Evolutionary conservation across 768 basidiomycete species (phyloP), one percentile per base, ranked within the genome.

Genomic region (Russula brevipes): DNA sequence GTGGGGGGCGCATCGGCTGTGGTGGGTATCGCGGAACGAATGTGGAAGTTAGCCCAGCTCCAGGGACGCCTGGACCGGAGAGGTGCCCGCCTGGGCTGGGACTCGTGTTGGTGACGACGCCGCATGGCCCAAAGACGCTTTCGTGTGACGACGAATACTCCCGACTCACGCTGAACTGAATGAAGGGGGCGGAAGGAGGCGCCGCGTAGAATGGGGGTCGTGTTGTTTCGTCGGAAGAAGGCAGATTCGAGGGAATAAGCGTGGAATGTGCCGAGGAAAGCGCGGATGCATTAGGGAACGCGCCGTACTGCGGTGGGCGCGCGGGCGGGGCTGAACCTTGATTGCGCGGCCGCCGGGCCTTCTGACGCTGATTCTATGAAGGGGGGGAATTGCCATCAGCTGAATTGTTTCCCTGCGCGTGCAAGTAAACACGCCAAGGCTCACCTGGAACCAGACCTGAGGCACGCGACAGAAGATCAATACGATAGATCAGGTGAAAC

Each of bases 391-490:
- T 36, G 12, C 30, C 38, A 52, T 57, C 61, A 63, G 30, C 69
- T 62, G 46, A 61, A 60, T 49, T 56, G 19, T 57, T 50, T 56
- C 59, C 11, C 31, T 42, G 19, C 17, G 50, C 14, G n/a, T 44
- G 12, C 45, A 47, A 30, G 60, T 41, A 54, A 57, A 52, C 54
- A 39, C 54, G 49, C 54, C 56, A 64, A 1, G 66, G 64, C 77
- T 74, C 73, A 89, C 90, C 81, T 92, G 91, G 75, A 93, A 93
- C 91, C 91, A 93, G 68, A 93, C 91, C 91, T 93, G 70, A 36
- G 85, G 87, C 69, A 42, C 1, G 41, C 9, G 8, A 51, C 45
- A 14, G 50, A 38, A 69, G 61, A 69, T 57, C 47, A 58, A 66
- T 49, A 65, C 33, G 61, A 33, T 59, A 35, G 47, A 66, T 50